Evolutionary conservation across 2,329 filamentous ascomycete genomes (phyloP).

Genomic region (Thyridium curvatum): DNA sequence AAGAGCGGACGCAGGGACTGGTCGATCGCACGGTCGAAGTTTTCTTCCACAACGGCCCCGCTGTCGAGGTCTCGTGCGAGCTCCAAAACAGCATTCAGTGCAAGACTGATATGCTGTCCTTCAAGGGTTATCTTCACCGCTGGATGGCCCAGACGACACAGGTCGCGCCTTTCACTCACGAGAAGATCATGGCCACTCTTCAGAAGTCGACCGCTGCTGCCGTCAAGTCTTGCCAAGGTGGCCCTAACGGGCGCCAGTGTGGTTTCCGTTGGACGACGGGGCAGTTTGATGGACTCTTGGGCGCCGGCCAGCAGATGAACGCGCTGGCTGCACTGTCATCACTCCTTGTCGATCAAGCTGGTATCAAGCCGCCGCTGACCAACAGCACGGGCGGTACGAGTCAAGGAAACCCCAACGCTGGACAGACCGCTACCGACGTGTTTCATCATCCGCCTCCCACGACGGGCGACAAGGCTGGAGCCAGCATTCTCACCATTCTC

Average conservation of each 20-base stretch:
- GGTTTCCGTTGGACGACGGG: conserved; percentile 55
- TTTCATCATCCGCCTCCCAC: conserved; percentile 33
- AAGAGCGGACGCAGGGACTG: conserved; percentile 46
- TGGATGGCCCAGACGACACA: conserved; percentile 42
- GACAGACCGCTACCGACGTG: conserved; percentile 20
- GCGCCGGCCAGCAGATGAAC: conserved; percentile 47
- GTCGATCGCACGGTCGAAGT: conserved; percentile 39
- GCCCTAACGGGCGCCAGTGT: conserved; percentile 44
- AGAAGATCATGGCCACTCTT: conserved; percentile 36
- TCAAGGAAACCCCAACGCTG: conserved; percentile 36
- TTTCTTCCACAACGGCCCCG: conserved; percentile 52
- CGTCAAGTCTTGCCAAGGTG: conserved; percentile 30
- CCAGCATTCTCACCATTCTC: conserved; percentile 52
- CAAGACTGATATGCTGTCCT: conserved; percentile 45
- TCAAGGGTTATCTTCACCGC: conserved; percentile 49
- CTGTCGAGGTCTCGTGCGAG: conserved; percentile 65
- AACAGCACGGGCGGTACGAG: conserved; percentile 43
- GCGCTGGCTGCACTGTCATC: conserved; percentile 41
- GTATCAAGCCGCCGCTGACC: conserved; percentile 26
- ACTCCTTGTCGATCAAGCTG: conserved; percentile 25
- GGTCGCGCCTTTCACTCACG: conserved; percentile 39
- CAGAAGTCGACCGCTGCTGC: conserved; percentile 40
- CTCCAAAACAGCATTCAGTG: conserved; percentile 39
- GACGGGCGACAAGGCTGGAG: conserved; percentile 60
- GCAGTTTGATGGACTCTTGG: conserved; percentile 32